phyloP scores from a whole-genome alignment of 2,329 filamentous ascomycete species.

The Ophiostoma pallidulum region DNA sequence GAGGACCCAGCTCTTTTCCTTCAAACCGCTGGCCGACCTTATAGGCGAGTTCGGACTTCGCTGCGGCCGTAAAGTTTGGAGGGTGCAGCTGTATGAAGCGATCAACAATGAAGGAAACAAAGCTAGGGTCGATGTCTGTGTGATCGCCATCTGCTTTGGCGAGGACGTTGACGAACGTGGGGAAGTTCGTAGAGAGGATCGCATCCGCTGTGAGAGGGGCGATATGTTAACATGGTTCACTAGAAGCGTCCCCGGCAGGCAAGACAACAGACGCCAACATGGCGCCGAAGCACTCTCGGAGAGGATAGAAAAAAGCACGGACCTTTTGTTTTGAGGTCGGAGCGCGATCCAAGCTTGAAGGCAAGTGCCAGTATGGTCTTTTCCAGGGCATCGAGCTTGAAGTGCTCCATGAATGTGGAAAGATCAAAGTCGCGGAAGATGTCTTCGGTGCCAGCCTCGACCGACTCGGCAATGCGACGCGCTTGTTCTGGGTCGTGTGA shows the following conservation, averaged over 20 bases:
- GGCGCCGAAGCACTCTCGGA: too few relatives aligned
- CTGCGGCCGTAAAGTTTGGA: constrained; percentile 70
- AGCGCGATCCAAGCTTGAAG: constrained; percentile 72
- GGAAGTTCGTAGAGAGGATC: constrained; percentile 74
- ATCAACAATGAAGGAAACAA: constrained; percentile 73
- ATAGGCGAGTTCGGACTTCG: constrained; percentile 58
- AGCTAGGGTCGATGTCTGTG: constrained; percentile 55
- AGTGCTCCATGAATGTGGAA: constrained; percentile 91
- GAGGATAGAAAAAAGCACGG: constrained; percentile 20
- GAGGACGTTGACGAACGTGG: constrained; percentile 67
- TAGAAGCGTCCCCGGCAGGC: too few relatives aligned
- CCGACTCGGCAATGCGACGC: constrained; percentile 82
- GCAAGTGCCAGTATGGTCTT: constrained; percentile 83
- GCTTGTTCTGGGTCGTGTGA: constrained; percentile 72
- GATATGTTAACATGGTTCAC: not conserved
- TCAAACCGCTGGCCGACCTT: constrained; percentile 62
- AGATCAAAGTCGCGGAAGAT: constrained; percentile 94
- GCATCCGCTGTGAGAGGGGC: constrained; percentile 64
- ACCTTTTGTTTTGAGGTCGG: constrained; percentile 88
- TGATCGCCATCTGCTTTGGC: constrained; percentile 56
- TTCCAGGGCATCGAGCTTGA: constrained; percentile 79
- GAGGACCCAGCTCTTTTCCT: constrained; percentile 52
- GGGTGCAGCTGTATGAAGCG: constrained; percentile 81
- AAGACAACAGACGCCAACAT: too few relatives aligned
- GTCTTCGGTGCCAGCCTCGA: constrained; percentile 84